phyloP scores from a whole-genome alignment of 768 basidiomycete genomes.

The Lactarius pseudohatsudake region DNA sequence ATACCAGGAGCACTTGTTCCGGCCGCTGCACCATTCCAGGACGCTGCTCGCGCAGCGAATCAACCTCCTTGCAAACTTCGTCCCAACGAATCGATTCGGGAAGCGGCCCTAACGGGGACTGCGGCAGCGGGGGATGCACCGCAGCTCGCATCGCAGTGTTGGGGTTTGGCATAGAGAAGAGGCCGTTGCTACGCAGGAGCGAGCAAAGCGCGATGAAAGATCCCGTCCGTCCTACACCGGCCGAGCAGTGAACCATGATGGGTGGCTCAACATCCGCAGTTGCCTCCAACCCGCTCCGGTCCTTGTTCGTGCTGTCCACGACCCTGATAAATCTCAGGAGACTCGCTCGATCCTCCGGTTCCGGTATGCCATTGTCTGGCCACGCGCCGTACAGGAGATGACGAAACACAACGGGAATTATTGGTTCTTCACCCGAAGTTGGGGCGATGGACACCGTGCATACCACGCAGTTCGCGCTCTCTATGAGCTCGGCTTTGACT shows the following conservation, averaged over 20 bases:
- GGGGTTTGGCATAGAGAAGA: slow-evolving; percentile 29
- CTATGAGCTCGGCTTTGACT: slow-evolving; percentile 43
- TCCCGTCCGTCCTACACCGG: slow-evolving; percentile 85
- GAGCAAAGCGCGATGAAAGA: slow-evolving; percentile 82
- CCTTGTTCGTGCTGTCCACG: slow-evolving; percentile 63
- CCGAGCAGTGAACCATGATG: slow-evolving; percentile 80
- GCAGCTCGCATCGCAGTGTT: slow-evolving; percentile 32
- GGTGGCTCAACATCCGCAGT: slow-evolving; percentile 63
- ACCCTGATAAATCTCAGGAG: slow-evolving; percentile 61
- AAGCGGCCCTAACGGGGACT: slow-evolving; percentile 60
- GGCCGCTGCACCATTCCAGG: slow-evolving; percentile 77
- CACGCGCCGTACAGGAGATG: slow-evolving; percentile 75
- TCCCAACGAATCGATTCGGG: slow-evolving; percentile 52
- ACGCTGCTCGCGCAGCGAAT: slow-evolving; percentile 76
- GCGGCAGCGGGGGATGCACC: slow-evolving; percentile 37
- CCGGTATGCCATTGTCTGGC: slow-evolving; percentile 86
- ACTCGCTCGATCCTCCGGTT: slow-evolving; percentile 54
- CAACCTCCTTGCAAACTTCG: slow-evolving; percentile 67
- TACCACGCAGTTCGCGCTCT: slow-evolving; percentile 58
- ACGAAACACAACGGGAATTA: slow-evolving; percentile 50
- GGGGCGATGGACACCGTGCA: slow-evolving; percentile 59
- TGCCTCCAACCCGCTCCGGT: slow-evolving; percentile 35
- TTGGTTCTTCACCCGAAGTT: slow-evolving; percentile 31
- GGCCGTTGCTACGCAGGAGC: slow-evolving; percentile 62
- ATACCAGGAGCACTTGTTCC: slow-evolving; percentile 65